Base-by-base conservation (phyloP, 2,329 filamentous ascomycete species). In the Fusarium tuaranense region DNA sequence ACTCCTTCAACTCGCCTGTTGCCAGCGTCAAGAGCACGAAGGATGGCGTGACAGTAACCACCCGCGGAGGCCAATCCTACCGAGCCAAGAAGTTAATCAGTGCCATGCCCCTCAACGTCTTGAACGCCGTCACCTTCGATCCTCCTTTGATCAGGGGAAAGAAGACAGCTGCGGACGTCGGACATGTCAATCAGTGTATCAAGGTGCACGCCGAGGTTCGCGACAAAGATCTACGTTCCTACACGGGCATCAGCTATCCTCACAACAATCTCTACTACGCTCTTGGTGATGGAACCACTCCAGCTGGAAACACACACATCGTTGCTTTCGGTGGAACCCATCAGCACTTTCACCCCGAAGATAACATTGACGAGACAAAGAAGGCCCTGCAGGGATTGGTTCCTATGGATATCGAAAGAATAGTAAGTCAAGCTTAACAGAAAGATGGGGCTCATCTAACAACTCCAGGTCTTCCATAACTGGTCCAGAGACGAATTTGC, bases 401-500 rank as follows among this genome's bases (percentile, higher is more conserved):
- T n/a, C 78, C 79, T 0, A 81, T 82, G 79, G 65, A 80, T 4
- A 73, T 81, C n/a, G 66, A 80, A 10, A 63, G 80, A 16, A 60
- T 80, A 25, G 80, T 80, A 27, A 70, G 27, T 30, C 27, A 30
- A 27, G 27, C 2, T 27, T 27, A 27, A 27, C 27, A 27, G 2
- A 27, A 2, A 27, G 27, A 27, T 27, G 27, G 3, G 4, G 14
- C 36, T 14, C n/a, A 30, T 44, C 55, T 63, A 36, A 64, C 36
- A 2, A 4, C 10, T 18, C 2, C n/a, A 78, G 80, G 83, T 87
- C 0, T 87, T 87, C 46, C 86, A 88, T 57, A 87, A 88, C 65
- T 88, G 86, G 86, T 82, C 79, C 10, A 84, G 83, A 55, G 86
- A 88, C 53, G 82, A 85, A 32, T 88, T 84, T 62, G 82, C 86